These are phyloP conservation scores for Magnolia sinica DNA, from an alignment of 164 flowering plant genomes.

Conservation along the genomic window DNA sequence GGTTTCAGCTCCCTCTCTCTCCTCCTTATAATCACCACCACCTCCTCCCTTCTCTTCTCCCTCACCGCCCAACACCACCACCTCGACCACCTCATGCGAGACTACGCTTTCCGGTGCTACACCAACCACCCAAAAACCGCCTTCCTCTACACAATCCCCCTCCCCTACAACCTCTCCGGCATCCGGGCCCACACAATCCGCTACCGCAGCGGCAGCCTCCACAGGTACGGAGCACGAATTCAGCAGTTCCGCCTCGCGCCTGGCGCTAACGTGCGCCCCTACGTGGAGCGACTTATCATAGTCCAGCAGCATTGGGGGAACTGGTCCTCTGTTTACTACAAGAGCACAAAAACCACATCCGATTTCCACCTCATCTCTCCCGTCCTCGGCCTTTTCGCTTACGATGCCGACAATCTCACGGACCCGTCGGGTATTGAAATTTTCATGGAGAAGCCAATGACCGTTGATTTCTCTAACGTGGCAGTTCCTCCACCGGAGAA, in stretches of 20 bases:
- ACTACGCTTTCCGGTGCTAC: constrained; percentile 56
- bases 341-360: constrained; percentile 34
- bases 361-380: constrained; percentile 76
- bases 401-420: constrained; percentile 39
- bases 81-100: constrained; percentile 62
- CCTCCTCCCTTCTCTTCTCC: constrained; percentile 4
- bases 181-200: constrained; percentile 46
- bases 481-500: constrained; percentile 8
- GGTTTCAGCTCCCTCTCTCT: constrained; percentile 9
- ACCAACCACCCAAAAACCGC: constrained; percentile 50
- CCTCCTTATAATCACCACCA: constrained; percentile 9
- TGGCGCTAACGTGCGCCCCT: constrained; percentile 55
- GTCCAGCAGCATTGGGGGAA: constrained; percentile 62
- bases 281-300: constrained; percentile 60
- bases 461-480: constrained; percentile 49
- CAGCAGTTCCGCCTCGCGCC: constrained; percentile 53
- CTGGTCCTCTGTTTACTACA: constrained; percentile 56
- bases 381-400: constrained; percentile 68
- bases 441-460: constrained; percentile 43
- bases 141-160: constrained; percentile 28
- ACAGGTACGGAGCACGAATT: constrained; percentile 62
- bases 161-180: constrained; percentile 66
- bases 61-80: constrained; percentile 12
- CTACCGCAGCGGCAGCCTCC: constrained; percentile 79
- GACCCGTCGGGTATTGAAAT: constrained; percentile 47